phyloP scores from a whole-genome alignment of 2,329 filamentous ascomycete species.

The Diaporthe capsici region DNA sequence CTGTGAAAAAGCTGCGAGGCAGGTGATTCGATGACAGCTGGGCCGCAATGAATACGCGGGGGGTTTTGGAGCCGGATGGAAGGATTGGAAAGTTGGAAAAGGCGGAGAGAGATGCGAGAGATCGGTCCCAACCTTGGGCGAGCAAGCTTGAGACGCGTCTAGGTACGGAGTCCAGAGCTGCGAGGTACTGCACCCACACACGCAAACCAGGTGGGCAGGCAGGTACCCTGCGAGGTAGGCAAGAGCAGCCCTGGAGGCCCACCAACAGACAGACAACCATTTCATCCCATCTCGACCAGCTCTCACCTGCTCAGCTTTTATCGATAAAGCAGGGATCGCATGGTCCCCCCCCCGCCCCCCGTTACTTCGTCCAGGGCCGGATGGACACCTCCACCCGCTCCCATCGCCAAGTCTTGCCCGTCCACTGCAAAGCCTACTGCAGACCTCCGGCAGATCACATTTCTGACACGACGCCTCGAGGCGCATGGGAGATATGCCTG shows the following conservation, averaged over 20 bases:
- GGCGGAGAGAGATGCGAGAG: constrained; percentile 46
- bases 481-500: not conserved
- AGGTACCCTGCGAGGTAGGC: constrained; percentile 31
- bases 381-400: constrained; percentile 15
- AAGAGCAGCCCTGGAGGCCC: not conserved
- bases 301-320: constrained; percentile 12
- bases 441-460: not conserved
- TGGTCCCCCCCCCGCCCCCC: not conserved
- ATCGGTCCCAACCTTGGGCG: constrained; percentile 29
- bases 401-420: constrained; percentile 20
- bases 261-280: constrained; percentile 21
- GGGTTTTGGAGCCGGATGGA: constrained; percentile 51
- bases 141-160: constrained; percentile 28
- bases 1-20: constrained; percentile 35
- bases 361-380: not conserved
- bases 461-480: not conserved
- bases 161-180: not conserved
- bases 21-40: constrained; percentile 43
- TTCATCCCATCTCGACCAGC: constrained; percentile 27
- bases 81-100: constrained; percentile 47
- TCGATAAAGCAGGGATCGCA: constrained; percentile 34
- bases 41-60: constrained; percentile 54
- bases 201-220: not conserved
- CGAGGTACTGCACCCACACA: not conserved
- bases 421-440: not conserved